Percentiles rank a stretch among this genome's conserved stretches.
These are phyloP conservation scores for Suillus lakei DNA, from an alignment of 768 basidiomycete species.

Conservation along the genomic window DNA sequence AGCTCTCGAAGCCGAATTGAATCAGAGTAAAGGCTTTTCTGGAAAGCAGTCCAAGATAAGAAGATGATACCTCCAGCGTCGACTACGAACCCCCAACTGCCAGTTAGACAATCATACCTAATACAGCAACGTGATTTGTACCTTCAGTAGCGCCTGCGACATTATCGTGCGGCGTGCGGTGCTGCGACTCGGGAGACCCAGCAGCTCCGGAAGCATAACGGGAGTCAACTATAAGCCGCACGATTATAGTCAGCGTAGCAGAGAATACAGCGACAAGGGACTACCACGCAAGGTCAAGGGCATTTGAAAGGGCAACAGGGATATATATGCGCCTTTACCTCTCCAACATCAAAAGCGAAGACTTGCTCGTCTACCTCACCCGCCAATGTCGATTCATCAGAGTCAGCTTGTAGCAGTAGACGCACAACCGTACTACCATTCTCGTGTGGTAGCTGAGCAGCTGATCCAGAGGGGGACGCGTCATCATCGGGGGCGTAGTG, in stretches of 20 bases:
- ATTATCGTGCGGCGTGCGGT: background rate
- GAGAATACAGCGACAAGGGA: constrained; percentile 9
- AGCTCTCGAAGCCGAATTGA: no score
- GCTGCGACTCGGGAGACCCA: constrained; percentile 33
- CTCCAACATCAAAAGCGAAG: constrained; percentile 21
- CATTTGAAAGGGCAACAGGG: background rate
- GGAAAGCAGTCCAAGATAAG: no score
- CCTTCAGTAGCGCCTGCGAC: background rate
- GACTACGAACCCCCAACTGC: no score
- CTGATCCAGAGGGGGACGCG: background rate
- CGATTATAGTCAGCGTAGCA: constrained; percentile 7
- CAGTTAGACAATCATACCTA: no score
- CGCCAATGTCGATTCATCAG: constrained; percentile 33
- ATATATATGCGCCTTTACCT: constrained; percentile 21
- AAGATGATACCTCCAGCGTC: no score
- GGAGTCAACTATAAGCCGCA: constrained; percentile 3
- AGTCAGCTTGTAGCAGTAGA: constrained; percentile 20
- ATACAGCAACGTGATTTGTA: no score
- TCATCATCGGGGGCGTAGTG: background rate
- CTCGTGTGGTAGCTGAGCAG: background rate
- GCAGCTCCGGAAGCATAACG: constrained; percentile 25
- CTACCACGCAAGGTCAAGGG: background rate
- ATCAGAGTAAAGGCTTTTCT: no score
- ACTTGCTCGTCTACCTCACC: constrained; percentile 21
- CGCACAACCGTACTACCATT: constrained; percentile 4